Evolutionary conservation across 2,329 filamentous ascomycete species (phyloP).

Genomic region (Claviceps capensis): DNA sequence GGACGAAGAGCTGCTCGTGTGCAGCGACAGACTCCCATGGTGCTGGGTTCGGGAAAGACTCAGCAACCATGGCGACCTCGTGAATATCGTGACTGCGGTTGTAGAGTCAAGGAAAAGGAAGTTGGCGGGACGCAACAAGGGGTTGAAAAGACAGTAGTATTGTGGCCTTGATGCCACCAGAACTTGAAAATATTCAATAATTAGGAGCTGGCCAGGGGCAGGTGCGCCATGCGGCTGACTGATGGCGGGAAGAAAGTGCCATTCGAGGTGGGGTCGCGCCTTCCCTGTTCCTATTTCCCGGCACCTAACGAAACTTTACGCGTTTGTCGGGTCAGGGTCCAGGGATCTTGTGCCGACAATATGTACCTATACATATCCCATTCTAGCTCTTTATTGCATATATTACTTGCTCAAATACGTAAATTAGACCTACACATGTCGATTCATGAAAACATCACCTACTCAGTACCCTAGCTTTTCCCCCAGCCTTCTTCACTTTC

Average conservation of each 20-base stretch:
- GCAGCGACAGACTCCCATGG: slow-evolving; percentile 24
- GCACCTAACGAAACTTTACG: background rate
- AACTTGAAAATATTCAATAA: too few species aligned
- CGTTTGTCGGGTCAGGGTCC: too few species aligned
- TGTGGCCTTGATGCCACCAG: too few species aligned
- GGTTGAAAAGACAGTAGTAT: background rate
- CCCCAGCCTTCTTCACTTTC: background rate
- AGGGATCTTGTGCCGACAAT: too few species aligned
- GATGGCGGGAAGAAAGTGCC: background rate
- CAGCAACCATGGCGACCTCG: slow-evolving; percentile 2
- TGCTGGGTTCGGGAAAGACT: slow-evolving; percentile 7
- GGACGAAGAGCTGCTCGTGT: slow-evolving; percentile 42
- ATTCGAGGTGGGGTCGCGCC: background rate
- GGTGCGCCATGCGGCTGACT: too few species aligned
- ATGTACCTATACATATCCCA: background rate
- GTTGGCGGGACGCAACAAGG: background rate
- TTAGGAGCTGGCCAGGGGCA: too few species aligned
- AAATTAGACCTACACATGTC: background rate
- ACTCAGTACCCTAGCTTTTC: background rate
- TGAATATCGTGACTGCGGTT: background rate
- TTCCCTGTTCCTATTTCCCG: background rate
- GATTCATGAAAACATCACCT: too few species aligned
- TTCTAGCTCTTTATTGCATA: background rate
- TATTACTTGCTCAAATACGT: too few species aligned
- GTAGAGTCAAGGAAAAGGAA: background rate